Conservation (phyloP, 2,329 filamentous ascomycete genomes). For the Raffaelea deltoideospora region DNA sequence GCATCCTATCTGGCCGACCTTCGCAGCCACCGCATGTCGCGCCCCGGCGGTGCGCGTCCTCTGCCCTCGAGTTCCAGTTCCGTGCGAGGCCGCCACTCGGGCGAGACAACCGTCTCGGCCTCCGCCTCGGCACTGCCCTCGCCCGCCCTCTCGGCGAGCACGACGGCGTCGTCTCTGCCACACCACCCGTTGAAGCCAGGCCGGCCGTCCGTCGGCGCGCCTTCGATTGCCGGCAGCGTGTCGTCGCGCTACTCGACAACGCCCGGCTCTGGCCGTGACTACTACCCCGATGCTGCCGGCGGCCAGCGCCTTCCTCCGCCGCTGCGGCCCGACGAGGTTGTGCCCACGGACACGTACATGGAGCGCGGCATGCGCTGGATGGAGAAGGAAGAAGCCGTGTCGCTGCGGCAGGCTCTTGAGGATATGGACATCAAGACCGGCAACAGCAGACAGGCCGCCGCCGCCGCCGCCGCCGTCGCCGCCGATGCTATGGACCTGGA, state of each 20-base stretch:
- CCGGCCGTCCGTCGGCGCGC: constrained; percentile 12
- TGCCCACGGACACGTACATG: constrained; percentile 54
- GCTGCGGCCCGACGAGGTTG: constrained; percentile 43
- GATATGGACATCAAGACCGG: constrained; percentile 46
- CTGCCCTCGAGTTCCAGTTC: constrained; percentile 26
- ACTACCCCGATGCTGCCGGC: constrained; percentile 28
- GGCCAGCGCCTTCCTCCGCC: constrained; percentile 13
- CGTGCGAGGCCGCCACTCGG: constrained; percentile 4
- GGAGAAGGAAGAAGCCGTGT: constrained; percentile 63
- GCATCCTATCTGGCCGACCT: constrained; percentile 58
- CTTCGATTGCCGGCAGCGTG: constrained; percentile 30
- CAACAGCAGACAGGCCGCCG: not conserved
- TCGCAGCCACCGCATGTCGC: constrained; percentile 48
- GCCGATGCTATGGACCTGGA: constrained; percentile 41
- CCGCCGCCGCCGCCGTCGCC: constrained; percentile 2
- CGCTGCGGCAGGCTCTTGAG: constrained; percentile 56
- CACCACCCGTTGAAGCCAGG: constrained; percentile 5
- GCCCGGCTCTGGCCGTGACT: constrained; percentile 31
- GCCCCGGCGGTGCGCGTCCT: constrained; percentile 58
- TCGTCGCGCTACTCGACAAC: constrained; percentile 34
- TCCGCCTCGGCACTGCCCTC: not conserved
- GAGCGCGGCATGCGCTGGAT: constrained; percentile 63
- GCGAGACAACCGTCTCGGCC: not conserved
- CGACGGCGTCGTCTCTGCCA: constrained; percentile 8
- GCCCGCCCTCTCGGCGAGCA: not conserved